phyloP scores from a whole-genome alignment of 164 flowering plant species.

The Cinnamomum chago region DNA sequence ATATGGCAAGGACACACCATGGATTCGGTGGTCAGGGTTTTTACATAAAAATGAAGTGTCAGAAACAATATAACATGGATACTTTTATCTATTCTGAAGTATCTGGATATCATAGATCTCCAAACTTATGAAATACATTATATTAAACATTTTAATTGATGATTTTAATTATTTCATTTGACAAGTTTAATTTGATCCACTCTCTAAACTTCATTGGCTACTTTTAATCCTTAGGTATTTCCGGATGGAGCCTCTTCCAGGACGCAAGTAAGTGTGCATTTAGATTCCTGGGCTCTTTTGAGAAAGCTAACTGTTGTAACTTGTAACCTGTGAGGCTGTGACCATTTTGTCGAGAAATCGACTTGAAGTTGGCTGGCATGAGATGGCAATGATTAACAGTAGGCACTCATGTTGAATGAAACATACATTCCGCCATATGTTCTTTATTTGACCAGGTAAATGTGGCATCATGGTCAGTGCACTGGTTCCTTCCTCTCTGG shows the following conservation, averaged over 20 bases:
- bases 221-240: conserved; percentile 54
- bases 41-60: no score
- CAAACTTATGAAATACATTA: not conserved
- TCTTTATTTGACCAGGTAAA: conserved; percentile 30
- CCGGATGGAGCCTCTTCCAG: conserved; percentile 82
- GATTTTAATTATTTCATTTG: not conserved
- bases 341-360: not conserved
- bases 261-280: conserved; percentile 65
- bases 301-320: not conserved
- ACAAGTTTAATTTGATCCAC: not conserved
- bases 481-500: conserved; percentile 65
- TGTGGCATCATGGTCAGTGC: conserved; percentile 55
- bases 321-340: not conserved
- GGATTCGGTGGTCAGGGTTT: no score
- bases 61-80: no score
- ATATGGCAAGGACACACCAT: no score
- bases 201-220: conserved; percentile 1
- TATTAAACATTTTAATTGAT: not conserved
- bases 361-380: conserved; percentile 14
- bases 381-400: conserved; percentile 9
- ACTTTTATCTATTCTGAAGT: no score
- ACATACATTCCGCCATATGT: conserved; percentile 24
- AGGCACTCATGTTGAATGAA: conserved; percentile 24
- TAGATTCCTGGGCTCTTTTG: not conserved
- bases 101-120: no score